Evolutionary conservation across 352 stramenopile genomes (phyloP).

Genomic region (Blastocystis sp.): DNA sequence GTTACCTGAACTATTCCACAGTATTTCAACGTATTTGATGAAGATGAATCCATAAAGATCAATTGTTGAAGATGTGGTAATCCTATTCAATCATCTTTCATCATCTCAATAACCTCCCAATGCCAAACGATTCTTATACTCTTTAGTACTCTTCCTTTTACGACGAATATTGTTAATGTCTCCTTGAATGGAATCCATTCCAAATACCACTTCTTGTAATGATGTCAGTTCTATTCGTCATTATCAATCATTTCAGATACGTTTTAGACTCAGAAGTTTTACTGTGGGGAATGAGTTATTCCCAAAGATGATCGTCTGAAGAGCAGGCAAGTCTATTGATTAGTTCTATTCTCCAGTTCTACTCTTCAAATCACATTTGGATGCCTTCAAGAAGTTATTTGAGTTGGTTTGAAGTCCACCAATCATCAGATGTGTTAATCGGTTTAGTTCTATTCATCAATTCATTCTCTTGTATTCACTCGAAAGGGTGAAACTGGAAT

Average conservation of each 20-base stretch:
- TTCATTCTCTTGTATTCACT: neutral
- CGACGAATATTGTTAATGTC: neutral
- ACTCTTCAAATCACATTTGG: neutral
- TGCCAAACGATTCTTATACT: too few relatives aligned
- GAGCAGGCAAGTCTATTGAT: neutral
- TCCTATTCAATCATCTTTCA: too few relatives aligned
- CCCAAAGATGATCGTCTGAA: neutral
- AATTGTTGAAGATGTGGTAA: too few relatives aligned
- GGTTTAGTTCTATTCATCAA: neutral
- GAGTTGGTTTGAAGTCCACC: neutral
- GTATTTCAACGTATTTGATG: neutral
- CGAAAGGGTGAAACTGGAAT: neutral
- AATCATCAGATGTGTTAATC: neutral
- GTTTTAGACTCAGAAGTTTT: neutral
- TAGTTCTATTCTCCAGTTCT: neutral
- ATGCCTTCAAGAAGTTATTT: neutral
- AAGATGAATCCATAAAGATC: too few relatives aligned
- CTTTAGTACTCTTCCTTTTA: too few relatives aligned
- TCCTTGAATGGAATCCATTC: neutral
- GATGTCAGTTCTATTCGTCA: neutral
- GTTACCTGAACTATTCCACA: neutral
- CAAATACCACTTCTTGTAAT: neutral
- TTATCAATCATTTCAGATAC: neutral
- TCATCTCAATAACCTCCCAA: too few relatives aligned
- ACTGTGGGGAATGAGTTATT: neutral